Base-by-base conservation (phyloP, 1,139 yeast species). In the Ogataea hybrid region DNA sequence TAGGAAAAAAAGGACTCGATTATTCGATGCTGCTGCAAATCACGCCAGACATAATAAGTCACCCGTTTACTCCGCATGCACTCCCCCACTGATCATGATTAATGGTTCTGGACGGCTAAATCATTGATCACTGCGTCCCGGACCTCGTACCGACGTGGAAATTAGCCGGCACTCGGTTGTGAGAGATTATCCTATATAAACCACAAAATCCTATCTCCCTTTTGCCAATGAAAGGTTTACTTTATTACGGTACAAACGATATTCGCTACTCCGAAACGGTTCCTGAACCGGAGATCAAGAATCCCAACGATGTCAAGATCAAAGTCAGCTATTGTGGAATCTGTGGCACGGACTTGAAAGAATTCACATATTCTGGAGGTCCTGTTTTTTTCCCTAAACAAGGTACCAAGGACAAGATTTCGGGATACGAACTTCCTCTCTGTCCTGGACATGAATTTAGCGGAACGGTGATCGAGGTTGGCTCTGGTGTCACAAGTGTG, bases 321-420 rank as follows among this genome's bases (percentile, higher is more conserved):
- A 73, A 71, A 47, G 66, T 78, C 6, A 68, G 71, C 5, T 77
- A 66, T 62, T 75, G 81, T 53, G 84, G 84, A 20, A 77, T n/a
- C n/a, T n/a, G n/a, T n/a, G n/a, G n/a, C n/a, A n/a, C n/a, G n/a
- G n/a, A n/a, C n/a, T n/a, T n/a, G n/a, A n/a, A n/a, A n/a, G n/a
- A n/a, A n/a, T n/a, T n/a, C n/a, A n/a, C n/a, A n/a, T n/a, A n/a
- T n/a, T n/a, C n/a, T n/a, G n/a, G n/a, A n/a, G n/a, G n/a, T n/a
- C n/a, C n/a, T n/a, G n/a, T n/a, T n/a, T n/a, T n/a, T n/a, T n/a
- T n/a, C n/a, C n/a, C n/a, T n/a, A n/a, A n/a, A n/a, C n/a, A n/a
- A n/a, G n/a, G n/a, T n/a, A n/a, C n/a, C n/a, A n/a, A n/a, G n/a
- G n/a, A n/a, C n/a, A n/a, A n/a, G n/a, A n/a, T n/a, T n/a, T n/a